These are phyloP conservation scores for Prinsepia uniflora DNA, from an alignment of 306 rosid genomes.

Conservation along the genomic window DNA sequence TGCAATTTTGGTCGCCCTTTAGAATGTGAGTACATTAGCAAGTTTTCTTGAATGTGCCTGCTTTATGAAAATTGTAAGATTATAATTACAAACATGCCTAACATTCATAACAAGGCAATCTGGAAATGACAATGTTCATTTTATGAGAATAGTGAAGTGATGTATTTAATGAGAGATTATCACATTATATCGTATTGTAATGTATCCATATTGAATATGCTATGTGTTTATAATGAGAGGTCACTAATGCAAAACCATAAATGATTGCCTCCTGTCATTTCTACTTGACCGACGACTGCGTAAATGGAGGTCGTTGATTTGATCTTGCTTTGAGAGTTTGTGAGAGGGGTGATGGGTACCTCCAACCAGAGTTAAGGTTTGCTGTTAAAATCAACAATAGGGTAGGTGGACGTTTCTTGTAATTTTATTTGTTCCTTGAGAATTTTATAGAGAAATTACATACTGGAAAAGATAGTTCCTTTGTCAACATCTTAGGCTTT, in stretches of 20 bases:
- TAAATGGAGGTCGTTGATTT: neutral
- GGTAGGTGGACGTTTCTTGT: constrained; percentile 11
- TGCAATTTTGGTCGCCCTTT: neutral
- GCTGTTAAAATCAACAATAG: constrained; percentile 26
- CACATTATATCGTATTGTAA: too few species aligned
- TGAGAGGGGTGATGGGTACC: constrained; percentile 14
- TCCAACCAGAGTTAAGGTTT: constrained; percentile 31
- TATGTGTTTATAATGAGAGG: neutral
- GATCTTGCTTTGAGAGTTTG: neutral
- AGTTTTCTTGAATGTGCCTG: too few species aligned
- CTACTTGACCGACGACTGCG: neutral
- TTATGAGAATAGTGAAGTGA: neutral
- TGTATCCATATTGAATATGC: too few species aligned
- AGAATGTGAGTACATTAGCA: too few species aligned
- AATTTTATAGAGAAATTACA: neutral
- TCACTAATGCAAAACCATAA: neutral
- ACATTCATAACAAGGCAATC: too few species aligned
- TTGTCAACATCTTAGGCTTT: neutral
- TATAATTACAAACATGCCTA: too few species aligned
- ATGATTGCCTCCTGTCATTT: neutral
- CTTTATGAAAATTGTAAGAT: too few species aligned
- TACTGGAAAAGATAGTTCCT: neutral
- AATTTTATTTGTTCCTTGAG: neutral
- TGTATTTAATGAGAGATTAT: too few species aligned
- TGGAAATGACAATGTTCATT: neutral